Conservation (phyloP, 257 asterid genomes). For the Solanum medicagineum region DNA sequence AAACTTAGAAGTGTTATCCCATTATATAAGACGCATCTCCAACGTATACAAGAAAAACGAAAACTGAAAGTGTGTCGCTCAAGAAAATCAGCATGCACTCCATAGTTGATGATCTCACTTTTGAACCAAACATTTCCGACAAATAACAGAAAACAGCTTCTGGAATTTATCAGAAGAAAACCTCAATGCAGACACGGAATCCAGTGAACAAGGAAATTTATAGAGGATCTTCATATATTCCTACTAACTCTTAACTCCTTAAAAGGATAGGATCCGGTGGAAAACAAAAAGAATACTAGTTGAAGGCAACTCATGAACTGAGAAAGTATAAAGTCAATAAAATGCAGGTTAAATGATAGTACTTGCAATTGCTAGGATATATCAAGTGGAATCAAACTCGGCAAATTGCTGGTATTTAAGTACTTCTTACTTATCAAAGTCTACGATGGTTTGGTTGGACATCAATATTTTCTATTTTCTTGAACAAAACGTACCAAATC, state of each 20-base stretch:
- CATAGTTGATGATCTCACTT: neutral
- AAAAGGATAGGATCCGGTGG: neutral
- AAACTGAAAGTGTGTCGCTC: neutral
- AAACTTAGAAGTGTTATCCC: neutral
- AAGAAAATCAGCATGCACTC: neutral
- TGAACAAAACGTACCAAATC: neutral
- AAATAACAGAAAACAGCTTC: neutral
- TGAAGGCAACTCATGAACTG: neutral
- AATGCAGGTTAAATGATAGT: neutral
- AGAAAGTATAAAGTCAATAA: neutral
- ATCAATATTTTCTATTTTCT: neutral
- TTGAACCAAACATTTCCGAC: neutral
- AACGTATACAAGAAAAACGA: neutral
- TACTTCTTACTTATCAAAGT: neutral
- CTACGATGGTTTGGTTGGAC: neutral
- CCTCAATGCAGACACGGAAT: neutral
- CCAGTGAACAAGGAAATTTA: neutral
- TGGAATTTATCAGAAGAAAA: neutral
- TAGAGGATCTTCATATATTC: neutral
- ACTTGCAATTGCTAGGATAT: neutral
- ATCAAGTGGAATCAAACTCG: neutral
- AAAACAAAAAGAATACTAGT: neutral
- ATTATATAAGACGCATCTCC: neutral
- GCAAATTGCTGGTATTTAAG: neutral
- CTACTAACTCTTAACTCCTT: neutral